Conservation (phyloP, 1,284 basidiomycete genomes). For the Gymnopus androsaceus region DNA sequence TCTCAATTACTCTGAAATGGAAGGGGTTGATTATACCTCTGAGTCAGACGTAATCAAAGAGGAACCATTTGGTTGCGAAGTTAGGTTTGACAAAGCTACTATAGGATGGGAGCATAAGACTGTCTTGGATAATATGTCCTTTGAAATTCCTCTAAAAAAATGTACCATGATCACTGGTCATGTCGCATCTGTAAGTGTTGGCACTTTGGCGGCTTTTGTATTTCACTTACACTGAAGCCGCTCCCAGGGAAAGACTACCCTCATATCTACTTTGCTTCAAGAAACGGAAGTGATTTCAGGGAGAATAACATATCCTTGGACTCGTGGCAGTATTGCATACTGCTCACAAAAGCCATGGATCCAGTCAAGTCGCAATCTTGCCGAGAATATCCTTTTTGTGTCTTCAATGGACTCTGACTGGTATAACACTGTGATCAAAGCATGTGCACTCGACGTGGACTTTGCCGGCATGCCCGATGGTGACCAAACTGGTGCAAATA, state of each 20-base stretch:
- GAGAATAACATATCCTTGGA: constrained; percentile 2
- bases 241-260: constrained; percentile 1
- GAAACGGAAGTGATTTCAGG: not conserved
- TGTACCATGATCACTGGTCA: constrained; percentile 1
- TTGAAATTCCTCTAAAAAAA: not conserved
- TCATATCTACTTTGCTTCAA: not conserved
- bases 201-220: not conserved
- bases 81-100: not conserved
- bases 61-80: too few species aligned
- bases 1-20: not conserved
- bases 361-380: constrained; percentile 54
- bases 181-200: constrained; percentile 1
- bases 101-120: constrained; percentile 1
- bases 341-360: constrained; percentile 6
- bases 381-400: constrained; percentile 75
- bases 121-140: not conserved
- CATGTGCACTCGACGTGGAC: constrained; percentile 76
- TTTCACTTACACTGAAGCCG: too few species aligned
- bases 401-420: constrained; percentile 64
- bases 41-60: too few species aligned
- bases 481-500: constrained; percentile 63
- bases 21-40: too few species aligned
- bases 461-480: constrained; percentile 74
- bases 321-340: not conserved
- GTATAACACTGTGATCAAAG: constrained; percentile 66